A percentile compares a stretch with the other conserved stretches of the same genome.
phyloP scores from a whole-genome alignment of 2,329 filamentous ascomycete species.

The Cytospora paraplurivora region DNA sequence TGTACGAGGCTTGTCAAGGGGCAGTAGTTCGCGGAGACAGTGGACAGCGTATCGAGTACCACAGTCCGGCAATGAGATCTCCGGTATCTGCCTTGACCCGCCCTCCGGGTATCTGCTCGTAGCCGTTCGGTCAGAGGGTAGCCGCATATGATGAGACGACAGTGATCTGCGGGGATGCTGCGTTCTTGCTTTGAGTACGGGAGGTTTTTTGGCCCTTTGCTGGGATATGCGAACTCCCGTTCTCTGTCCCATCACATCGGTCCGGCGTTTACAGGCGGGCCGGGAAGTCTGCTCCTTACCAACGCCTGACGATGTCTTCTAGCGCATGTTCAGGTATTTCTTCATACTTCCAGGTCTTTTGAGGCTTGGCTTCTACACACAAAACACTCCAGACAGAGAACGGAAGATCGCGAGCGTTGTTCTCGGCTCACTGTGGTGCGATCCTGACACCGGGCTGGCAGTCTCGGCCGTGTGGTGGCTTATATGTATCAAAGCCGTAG shows the following conservation, averaged over 20 bases:
- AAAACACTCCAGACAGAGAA: neutral
- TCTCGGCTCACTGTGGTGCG: neutral
- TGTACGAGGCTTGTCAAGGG: no score
- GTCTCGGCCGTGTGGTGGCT: slow-evolving; percentile 1
- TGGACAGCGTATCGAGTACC: neutral
- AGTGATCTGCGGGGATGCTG: slow-evolving; percentile 16
- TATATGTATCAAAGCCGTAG: slow-evolving; percentile 1
- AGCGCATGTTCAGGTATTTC: neutral
- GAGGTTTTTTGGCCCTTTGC: neutral
- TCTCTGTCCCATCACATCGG: neutral
- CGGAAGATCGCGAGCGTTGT: neutral
- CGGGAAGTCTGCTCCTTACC: neutral
- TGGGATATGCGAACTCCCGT: neutral
- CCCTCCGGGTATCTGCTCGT: slow-evolving; percentile 9
- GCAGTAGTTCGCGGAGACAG: no score
- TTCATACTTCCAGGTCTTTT: neutral
- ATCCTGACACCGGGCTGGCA: neutral
- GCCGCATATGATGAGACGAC: slow-evolving; percentile 18
- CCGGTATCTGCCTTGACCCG: slow-evolving; percentile 2
- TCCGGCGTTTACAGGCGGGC: neutral
- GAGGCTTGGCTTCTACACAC: neutral
- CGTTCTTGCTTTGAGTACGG: neutral
- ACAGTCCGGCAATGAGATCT: neutral
- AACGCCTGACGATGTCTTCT: neutral
- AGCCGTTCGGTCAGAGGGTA: slow-evolving; percentile 6